Conservation (phyloP, 2,329 filamentous ascomycete species). For the Penicillium sp. region DNA sequence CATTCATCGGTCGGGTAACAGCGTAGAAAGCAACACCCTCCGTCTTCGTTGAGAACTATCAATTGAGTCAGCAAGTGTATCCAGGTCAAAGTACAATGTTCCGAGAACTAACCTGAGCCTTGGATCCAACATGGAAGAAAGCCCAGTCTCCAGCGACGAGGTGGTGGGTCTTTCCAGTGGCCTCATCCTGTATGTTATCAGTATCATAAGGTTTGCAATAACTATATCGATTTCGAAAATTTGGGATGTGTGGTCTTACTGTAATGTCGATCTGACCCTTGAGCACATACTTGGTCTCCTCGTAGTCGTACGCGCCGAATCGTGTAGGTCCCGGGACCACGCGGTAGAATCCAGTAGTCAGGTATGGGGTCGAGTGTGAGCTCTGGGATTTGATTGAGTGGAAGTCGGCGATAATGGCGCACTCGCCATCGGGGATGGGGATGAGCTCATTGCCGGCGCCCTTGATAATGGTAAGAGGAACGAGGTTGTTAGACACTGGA, state of each 20-base stretch:
- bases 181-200: conserved; percentile 11
- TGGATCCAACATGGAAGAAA: conserved; percentile 18
- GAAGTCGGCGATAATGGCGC: conserved; percentile 14
- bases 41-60: conserved; percentile 17
- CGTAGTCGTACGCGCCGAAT: conserved; percentile 10
- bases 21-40: conserved; percentile 16
- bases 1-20: conserved; percentile 12
- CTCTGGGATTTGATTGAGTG: conserved; percentile 7
- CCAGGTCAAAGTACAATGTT: background rate
- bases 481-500: conserved; percentile 9
- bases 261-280: conserved; percentile 14
- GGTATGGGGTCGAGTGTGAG: conserved; percentile 9
- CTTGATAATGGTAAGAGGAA: conserved; percentile 15
- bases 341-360: conserved; percentile 16
- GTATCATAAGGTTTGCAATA: background rate
- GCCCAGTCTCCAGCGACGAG: conserved; percentile 16
- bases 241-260: background rate
- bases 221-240: background rate
- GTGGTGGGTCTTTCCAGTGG: conserved; percentile 16
- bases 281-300: conserved; percentile 18
- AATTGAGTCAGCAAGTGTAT: conserved; percentile 5
- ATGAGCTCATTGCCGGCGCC: conserved; percentile 15
- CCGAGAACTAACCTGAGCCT: conserved; percentile 10
- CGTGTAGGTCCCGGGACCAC: conserved; percentile 11
- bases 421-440: conserved; percentile 11